phyloP scores from a whole-genome alignment of 768 basidiomycete species.

The Rhodosporidiobolus sp. region DNA sequence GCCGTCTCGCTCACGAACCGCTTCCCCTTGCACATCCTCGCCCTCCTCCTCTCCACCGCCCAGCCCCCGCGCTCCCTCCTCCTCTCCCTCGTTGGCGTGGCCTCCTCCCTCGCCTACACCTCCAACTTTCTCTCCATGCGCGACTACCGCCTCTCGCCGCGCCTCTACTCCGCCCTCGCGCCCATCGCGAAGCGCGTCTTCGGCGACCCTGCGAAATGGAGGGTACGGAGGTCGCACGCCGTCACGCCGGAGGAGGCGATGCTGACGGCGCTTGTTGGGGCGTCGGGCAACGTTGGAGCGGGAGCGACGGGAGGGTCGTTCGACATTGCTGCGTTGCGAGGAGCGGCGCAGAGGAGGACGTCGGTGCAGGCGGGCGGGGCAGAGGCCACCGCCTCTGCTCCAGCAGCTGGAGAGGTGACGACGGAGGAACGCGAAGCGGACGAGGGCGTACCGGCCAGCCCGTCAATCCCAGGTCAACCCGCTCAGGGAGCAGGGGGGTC shows the following conservation, averaged over 20 bases:
- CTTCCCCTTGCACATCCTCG: constrained; percentile 20
- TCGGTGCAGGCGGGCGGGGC: neutral
- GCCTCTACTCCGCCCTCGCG: constrained; percentile 8
- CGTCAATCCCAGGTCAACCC: no score
- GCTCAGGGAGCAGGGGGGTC: neutral
- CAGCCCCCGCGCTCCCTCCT: constrained; percentile 5
- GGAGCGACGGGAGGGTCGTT: neutral
- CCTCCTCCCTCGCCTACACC: constrained; percentile 6
- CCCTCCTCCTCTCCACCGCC: constrained; percentile 15
- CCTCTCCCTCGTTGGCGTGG: constrained; percentile 1
- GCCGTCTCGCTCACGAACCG: constrained; percentile 12
- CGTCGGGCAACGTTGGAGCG: neutral
- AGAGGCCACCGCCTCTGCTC: neutral
- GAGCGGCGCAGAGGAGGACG: neutral
- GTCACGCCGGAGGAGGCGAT: constrained; percentile 25
- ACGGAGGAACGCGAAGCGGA: neutral
- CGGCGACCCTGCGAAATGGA: neutral
- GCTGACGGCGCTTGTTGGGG: neutral
- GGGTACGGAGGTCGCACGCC: neutral
- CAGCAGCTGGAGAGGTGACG: neutral
- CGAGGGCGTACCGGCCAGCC: no score
- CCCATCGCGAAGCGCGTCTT: neutral
- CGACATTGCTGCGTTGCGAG: neutral
- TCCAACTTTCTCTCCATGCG: neutral
- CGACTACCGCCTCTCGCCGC: neutral